Base-by-base conservation (phyloP, 2,329 filamentous ascomycete species). In the Trichoderma semiorbis region DNA sequence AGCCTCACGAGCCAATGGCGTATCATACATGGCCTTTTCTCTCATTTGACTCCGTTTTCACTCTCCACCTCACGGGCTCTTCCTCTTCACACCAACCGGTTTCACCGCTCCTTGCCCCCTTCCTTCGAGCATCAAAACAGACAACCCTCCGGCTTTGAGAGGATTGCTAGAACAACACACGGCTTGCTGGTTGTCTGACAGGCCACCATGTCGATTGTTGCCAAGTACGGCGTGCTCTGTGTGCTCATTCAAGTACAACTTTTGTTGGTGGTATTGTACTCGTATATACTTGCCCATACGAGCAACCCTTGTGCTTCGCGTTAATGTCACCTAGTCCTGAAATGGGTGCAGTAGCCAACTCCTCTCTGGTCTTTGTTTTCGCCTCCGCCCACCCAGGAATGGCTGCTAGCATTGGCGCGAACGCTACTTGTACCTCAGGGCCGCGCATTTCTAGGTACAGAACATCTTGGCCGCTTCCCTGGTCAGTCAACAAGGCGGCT, bases 91-190 rank as follows among this genome's bases (percentile, higher is more conserved):
- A 57, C 68, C 68, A 55, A 18, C 18, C 47, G 24, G 65, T 72
- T 72, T 72, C 70, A 72, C 70, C 70, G 70, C 70, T 34, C 55
- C 64, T 72, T 63, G 39, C 57, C 64, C 70, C 70, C 58, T 72
- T 67, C 57, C 34, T 64, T 34, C 24, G 53, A 66, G 53, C 66
- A 57, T 57, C n/a, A 36, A 30, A 28, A 55, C 39, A 71, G 50
- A 61, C 30, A 28, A 30, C 21, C 39, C 55, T 65, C 30, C 24
- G 30, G 28, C 47, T 26, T 21, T 26, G 57, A 69, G 34, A 53
- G 57, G 57, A 28, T 61, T 69, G 26, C 36, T n/a, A 34, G 55
- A 21, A 36, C 39, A 55, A 32, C 62, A 53, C 53, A 32, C 69
- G 55, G 47, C 36, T 66, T 34, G 39, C 66, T 61, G 30, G 62